Evolutionary conservation across 2,329 filamentous ascomycete genomes (phyloP).

Genomic region (Beauveria sp.): DNA sequence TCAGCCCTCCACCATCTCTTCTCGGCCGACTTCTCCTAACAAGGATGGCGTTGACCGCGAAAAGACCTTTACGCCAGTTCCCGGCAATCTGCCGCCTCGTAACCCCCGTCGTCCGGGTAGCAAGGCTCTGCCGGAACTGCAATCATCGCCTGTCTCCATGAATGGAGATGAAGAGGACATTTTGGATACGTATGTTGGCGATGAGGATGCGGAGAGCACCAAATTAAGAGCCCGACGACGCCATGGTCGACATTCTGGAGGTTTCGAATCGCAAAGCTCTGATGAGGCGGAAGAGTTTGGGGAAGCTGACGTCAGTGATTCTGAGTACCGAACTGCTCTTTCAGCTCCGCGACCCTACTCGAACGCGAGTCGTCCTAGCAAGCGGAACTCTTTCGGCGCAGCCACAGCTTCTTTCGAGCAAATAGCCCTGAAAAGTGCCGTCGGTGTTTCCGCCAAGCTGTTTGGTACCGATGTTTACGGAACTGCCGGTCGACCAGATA

Average conservation of each 20-base stretch:
- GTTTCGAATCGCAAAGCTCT: constrained; percentile 67
- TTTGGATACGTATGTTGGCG: constrained; percentile 65
- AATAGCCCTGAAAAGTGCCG: constrained; percentile 20
- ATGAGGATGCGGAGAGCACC: constrained; percentile 57
- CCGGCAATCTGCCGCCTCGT: constrained; percentile 47
- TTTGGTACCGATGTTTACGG: constrained; percentile 37
- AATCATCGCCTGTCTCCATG: constrained; percentile 29
- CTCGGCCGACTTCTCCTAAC: constrained; percentile 48
- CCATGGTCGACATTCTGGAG: constrained; percentile 79
- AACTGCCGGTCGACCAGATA: constrained; percentile 32
- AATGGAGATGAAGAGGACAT: constrained; percentile 31
- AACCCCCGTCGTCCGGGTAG: constrained; percentile 50
- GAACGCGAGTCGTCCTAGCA: constrained; percentile 29
- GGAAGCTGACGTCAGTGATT: constrained; percentile 55
- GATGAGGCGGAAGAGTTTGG: constrained; percentile 58
- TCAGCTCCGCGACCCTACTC: constrained; percentile 52
- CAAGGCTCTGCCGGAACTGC: constrained; percentile 39
- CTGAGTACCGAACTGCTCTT: constrained; percentile 59
- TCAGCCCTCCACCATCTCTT: constrained; percentile 67
- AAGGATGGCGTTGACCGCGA: constrained; percentile 25
- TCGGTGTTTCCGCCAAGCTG: constrained; percentile 25
- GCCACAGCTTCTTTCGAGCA: constrained; percentile 38
- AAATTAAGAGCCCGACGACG: constrained; percentile 63
- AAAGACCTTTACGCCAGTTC: constrained; percentile 44
- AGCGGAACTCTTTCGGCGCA: constrained; percentile 34